Conservation (phyloP, 2,329 filamentous ascomycete species). For the Lomentospora prolificans region DNA sequence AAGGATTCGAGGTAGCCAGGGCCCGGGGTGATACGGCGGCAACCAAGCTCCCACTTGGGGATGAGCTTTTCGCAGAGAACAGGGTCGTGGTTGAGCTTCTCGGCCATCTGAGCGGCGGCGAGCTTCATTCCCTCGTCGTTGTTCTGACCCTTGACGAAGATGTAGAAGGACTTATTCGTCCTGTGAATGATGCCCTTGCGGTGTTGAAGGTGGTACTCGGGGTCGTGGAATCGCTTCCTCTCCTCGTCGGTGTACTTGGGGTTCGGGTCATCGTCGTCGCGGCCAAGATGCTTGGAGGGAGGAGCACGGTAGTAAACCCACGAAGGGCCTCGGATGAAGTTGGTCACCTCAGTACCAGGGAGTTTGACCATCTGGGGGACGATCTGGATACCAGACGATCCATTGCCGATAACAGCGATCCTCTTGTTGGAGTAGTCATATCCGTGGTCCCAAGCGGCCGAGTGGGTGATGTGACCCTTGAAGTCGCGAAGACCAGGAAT, state of each 20-base stretch:
- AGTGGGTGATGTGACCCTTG: constrained; percentile 46
- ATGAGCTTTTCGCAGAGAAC: constrained; percentile 45
- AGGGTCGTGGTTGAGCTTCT: constrained; percentile 42
- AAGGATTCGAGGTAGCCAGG: constrained; percentile 32
- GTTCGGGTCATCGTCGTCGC: constrained; percentile 43
- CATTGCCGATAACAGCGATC: constrained; percentile 52
- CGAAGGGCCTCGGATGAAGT: constrained; percentile 54
- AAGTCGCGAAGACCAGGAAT: constrained; percentile 48
- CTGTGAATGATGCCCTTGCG: constrained; percentile 47
- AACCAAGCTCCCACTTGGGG: constrained; percentile 51
- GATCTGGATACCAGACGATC: constrained; percentile 50
- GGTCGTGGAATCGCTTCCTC: constrained; percentile 47
- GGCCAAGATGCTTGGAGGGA: constrained; percentile 44
- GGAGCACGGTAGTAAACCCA: constrained; percentile 48
- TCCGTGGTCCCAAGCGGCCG: constrained; percentile 47
- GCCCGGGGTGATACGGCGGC: constrained; percentile 30
- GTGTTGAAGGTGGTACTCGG: constrained; percentile 49
- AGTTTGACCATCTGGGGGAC: constrained; percentile 43
- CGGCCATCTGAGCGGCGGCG: constrained; percentile 39
- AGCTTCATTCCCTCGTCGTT: constrained; percentile 37
- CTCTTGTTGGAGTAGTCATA: constrained; percentile 39
- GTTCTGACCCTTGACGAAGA: constrained; percentile 43
- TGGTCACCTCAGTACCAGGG: constrained; percentile 41
- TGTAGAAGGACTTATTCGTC: constrained; percentile 50
- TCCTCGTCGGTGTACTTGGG: constrained; percentile 49